Evolutionary conservation across 352 stramenopile genomes (phyloP), one percentile per base, ranked within the genome.

Genomic region (Phytophthora ramorum): DNA sequence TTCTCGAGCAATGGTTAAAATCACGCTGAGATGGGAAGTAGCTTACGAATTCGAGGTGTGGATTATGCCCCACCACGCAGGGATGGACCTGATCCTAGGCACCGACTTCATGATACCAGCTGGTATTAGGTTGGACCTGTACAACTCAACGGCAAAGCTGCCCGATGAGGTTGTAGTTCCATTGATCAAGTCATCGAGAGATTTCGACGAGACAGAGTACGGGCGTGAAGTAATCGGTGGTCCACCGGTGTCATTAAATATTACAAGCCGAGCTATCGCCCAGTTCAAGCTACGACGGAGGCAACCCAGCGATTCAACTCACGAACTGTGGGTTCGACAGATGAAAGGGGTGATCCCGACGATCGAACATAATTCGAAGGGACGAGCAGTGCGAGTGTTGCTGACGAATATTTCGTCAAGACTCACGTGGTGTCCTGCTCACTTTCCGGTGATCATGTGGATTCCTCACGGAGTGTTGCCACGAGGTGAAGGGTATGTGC

Each of bases 41-140:
- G 22, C 3, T 3, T 24, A 24, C 22, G 22, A 24, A 24, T 24
- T 24, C 22, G 22, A 24, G 22, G 22, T 61, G 1, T 63, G 43
- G 55, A 54, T 63, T 13, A 48, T 63, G 30, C 12, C 12, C 2
- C 43, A 63, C n/a, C 17, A 35, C 9, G 50, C 50, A 2, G 50
- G 50, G 10, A 35, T 48, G 0, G 50, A 58, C 24, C 3, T 59
- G 5, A 51, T 63, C 7, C 17, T 63, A 1, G 32, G 45, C 14
- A 63, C 44, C 0, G 44, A 47, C 19, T 54, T 63, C 13, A 63
- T 63, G 43, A 54, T 54, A 26, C 55, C 43, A 38, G 44, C 43
- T 17, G 55, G 44, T 32, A 49, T 41, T 3, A 8, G 38, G 51
- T 2, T 26, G n/a, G 7, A 24, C 3, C 22, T 1, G 1, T 1